phyloP scores from a whole-genome alignment of 768 basidiomycete genomes.

The Coprinopsis marcescibilis region DNA sequence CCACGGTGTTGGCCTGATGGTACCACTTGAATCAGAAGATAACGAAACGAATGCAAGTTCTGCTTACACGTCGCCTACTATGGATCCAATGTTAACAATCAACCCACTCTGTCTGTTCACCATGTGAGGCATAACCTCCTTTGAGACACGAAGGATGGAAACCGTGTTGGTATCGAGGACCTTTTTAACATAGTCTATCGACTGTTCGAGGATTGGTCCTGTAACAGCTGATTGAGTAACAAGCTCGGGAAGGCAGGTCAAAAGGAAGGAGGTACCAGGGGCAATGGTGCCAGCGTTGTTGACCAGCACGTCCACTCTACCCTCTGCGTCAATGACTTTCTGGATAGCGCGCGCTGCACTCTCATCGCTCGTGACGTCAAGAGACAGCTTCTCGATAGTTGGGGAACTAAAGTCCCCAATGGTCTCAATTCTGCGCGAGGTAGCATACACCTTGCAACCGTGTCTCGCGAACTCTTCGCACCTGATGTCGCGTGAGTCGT shows the following conservation, averaged over 20 bases:
- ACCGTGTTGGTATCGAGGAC: slow-evolving; percentile 69
- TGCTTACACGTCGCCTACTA: slow-evolving; percentile 56
- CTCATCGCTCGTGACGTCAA: slow-evolving; percentile 65
- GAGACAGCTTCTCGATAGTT: slow-evolving; percentile 38
- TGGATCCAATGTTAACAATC: slow-evolving; percentile 71
- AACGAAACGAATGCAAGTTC: not conserved
- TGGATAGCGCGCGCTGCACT: slow-evolving; percentile 45
- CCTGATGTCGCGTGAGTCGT: slow-evolving; percentile 26
- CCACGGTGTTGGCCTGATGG: slow-evolving; percentile 61
- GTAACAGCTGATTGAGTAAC: not conserved
- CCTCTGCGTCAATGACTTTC: slow-evolving; percentile 47
- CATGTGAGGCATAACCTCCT: slow-evolving; percentile 69
- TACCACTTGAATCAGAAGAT: no score
- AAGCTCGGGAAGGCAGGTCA: not conserved
- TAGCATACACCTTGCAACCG: slow-evolving; percentile 74
- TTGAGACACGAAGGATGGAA: slow-evolving; percentile 50
- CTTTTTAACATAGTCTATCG: slow-evolving; percentile 44
- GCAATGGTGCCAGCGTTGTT: slow-evolving; percentile 64
- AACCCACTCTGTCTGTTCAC: slow-evolving; percentile 53
- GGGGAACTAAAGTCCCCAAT: slow-evolving; percentile 49
- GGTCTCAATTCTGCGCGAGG: slow-evolving; percentile 56
- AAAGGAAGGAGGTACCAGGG: slow-evolving; percentile 34
- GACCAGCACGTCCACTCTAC: slow-evolving; percentile 66
- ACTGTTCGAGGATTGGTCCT: slow-evolving; percentile 51
- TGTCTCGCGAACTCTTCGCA: slow-evolving; percentile 61